Conservation (phyloP, 768 basidiomycete species). For the Naematelia aurantialba region DNA sequence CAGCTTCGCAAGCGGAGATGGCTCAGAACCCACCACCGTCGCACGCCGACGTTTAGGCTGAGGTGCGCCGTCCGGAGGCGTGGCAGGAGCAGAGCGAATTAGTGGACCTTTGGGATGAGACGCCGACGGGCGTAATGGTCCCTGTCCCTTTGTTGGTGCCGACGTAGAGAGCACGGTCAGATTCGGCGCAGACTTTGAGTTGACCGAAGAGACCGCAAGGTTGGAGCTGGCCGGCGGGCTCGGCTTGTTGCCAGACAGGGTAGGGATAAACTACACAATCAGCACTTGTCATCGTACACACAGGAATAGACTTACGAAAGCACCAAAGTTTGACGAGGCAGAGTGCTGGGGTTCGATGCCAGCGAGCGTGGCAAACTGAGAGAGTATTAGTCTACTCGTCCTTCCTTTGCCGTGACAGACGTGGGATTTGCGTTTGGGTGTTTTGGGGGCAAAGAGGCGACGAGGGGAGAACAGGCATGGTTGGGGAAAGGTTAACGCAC, state of each 20-base stretch:
- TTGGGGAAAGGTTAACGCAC: constrained; percentile 11
- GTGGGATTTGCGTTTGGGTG: too few species aligned
- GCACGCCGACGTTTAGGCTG: constrained; percentile 38
- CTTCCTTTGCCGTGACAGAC: too few species aligned
- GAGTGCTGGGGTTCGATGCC: constrained; percentile 20
- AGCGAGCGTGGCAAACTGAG: constrained; percentile 26
- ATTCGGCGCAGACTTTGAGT: constrained; percentile 32
- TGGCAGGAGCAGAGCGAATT: constrained; percentile 28
- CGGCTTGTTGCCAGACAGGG: too few species aligned
- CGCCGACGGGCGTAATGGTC: too few species aligned
- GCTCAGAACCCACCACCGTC: constrained; percentile 26
- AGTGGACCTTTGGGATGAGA: constrained; percentile 25
- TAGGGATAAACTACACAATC: too few species aligned
- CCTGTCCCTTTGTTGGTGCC: too few species aligned
- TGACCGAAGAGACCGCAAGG: constrained; percentile 18
- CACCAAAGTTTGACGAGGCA: constrained; percentile 21
- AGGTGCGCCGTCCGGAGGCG: constrained; percentile 36
- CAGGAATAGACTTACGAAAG: too few species aligned
- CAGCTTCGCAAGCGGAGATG: constrained; percentile 17
- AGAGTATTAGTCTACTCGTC: too few species aligned
- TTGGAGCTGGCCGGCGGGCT: too few species aligned
- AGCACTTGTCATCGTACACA: too few species aligned
- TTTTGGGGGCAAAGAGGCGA: too few species aligned
- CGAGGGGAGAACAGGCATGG: not conserved
- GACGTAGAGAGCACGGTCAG: constrained; percentile 16